phyloP scores from a whole-genome alignment of 2,329 filamentous ascomycete genomes.

The Cylindrodendrum hubeiense region DNA sequence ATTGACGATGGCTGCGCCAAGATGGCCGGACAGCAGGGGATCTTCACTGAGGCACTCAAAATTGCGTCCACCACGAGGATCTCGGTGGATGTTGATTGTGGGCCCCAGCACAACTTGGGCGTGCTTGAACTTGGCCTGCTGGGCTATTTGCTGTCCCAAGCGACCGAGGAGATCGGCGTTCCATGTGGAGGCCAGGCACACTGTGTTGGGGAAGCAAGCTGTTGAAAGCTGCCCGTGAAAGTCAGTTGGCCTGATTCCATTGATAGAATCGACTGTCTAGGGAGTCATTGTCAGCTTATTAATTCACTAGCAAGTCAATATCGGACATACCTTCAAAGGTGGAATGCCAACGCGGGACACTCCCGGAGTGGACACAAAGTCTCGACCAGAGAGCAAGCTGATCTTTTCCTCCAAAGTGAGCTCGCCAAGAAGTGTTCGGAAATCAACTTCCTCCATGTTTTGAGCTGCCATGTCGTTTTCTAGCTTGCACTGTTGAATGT shows the following conservation, averaged over 20 bases:
- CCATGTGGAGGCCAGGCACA: slow-evolving; percentile 28
- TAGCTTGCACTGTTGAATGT: neutral
- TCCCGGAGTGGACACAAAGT: slow-evolving; percentile 8
- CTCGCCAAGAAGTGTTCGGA: neutral
- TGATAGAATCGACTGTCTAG: slow-evolving; percentile 26
- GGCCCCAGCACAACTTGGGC: slow-evolving; percentile 30
- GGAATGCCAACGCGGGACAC: slow-evolving; percentile 3
- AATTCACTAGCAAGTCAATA: neutral
- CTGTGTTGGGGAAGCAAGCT: slow-evolving; percentile 23
- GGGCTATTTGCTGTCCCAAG: slow-evolving; percentile 11
- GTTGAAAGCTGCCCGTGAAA: slow-evolving; percentile 23
- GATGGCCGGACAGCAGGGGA: slow-evolving; percentile 28
- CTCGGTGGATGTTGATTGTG: slow-evolving; percentile 31
- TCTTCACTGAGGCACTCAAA: slow-evolving; percentile 38
- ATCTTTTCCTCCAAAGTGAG: slow-evolving; percentile 11
- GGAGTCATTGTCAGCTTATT: neutral
- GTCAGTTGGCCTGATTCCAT: slow-evolving; percentile 26
- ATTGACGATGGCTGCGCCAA: slow-evolving; percentile 32
- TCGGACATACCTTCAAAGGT: neutral
- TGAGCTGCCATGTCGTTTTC: too few relatives aligned
- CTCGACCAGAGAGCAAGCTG: slow-evolving; percentile 8
- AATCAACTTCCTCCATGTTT: neutral
- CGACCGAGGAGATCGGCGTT: slow-evolving; percentile 17
- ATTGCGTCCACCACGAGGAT: slow-evolving; percentile 30
- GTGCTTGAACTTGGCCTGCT: slow-evolving; percentile 21